Base-by-base conservation (phyloP, 257 asterid species). In the Eustoma russellianum region DNA sequence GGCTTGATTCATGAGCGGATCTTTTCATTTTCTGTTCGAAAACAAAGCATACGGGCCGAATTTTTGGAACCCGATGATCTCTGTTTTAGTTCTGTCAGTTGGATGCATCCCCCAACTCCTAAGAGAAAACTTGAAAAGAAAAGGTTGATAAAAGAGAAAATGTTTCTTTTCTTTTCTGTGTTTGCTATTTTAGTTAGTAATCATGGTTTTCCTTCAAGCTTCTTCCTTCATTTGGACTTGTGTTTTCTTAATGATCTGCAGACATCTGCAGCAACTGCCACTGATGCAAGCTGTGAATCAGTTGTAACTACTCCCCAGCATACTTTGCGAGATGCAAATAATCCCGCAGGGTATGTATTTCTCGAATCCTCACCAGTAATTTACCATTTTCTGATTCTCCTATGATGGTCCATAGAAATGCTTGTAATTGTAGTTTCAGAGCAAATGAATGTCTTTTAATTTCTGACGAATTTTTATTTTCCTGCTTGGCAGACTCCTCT, bases 311-410 rank as follows among this genome's bases (percentile, higher is more conserved):
- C 90, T 48, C 86, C 95, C 45, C 97, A 74, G 73, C 97, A 66
- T 70, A 63, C 94, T 67, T 74, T 77, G 35, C 72, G 85, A 66
- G 99, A 92, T 71, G 92, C 95, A 54, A 88, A 52, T 71, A 92
- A 85, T 72, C 99, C 95, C 73, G 99, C 99, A 69, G 99, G 99
- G 99, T 92, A 79, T 66, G 7, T 66, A 62, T 30, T 35, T 13
- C 62, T 64, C 62, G 15, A 17, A 53, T 33, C 14, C 17, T 45
- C 45, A 14, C 44, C 15, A 5, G 33, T 60, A 6, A 16, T 47
- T 13, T 35, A 28, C 12, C 17, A 11, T 16, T 0, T 35, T 7
- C 24, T 30, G 11, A 4, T 48, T 28, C 30, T 18, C 13, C 14
- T 13, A 7, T 41, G 10, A 5, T 47, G 10, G 12, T 7, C 34